Evolutionary conservation across 495 filamentous ascomycete genomes (phyloP).

Genomic region (Talaromyces liani): DNA sequence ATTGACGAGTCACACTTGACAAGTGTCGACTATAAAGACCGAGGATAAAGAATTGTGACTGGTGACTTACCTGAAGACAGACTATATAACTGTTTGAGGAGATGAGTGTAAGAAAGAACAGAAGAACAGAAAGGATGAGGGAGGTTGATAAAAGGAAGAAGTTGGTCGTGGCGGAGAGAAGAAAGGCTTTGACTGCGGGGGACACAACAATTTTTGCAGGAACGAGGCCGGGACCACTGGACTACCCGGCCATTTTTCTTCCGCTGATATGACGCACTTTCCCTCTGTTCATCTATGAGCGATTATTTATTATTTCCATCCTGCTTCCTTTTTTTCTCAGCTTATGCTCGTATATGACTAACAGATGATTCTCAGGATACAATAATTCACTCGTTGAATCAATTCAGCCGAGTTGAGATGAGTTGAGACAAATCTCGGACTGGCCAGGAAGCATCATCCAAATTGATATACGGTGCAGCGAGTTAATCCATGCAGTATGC

Average conservation of each 20-base stretch:
- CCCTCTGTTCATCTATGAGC: neutral
- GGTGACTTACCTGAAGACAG: neutral
- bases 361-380: neutral
- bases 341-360: neutral
- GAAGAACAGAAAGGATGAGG: neutral
- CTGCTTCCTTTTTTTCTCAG: neutral
- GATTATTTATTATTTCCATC: neutral
- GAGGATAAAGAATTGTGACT: neutral
- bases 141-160: neutral
- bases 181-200: neutral
- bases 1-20: neutral
- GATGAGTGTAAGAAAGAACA: neutral
- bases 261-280: neutral
- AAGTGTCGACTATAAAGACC: neutral
- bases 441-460: neutral
- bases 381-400: neutral
- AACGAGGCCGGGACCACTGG: neutral
- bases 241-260: neutral
- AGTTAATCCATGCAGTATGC: neutral
- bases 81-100: neutral
- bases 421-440: neutral
- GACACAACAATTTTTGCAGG: neutral
- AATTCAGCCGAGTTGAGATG: neutral
- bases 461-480: neutral
- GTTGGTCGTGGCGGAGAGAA: neutral